Conservation (phyloP, 2,329 filamentous ascomycete genomes). For the Elsinoe fawcettii region DNA sequence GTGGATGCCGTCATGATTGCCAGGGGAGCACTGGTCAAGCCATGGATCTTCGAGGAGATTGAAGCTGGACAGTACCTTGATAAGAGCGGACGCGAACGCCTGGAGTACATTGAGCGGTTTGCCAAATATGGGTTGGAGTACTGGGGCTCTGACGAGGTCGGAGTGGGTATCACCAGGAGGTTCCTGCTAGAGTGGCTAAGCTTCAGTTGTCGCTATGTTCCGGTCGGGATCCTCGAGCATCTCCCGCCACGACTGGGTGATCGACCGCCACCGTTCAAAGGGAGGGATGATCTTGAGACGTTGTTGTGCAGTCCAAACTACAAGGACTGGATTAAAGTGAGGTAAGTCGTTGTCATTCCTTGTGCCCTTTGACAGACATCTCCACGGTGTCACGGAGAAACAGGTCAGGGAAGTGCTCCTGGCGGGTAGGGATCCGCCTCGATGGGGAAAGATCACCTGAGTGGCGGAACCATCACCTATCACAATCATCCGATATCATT, state of each 20-base stretch:
- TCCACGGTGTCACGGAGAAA: neutral
- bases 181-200: slow-evolving; percentile 95
- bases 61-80: slow-evolving; percentile 86
- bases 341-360: slow-evolving; percentile 52
- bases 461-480: neutral
- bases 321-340: slow-evolving; percentile 98
- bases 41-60: slow-evolving; percentile 98
- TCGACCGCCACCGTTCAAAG: slow-evolving; percentile 72
- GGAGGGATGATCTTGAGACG: slow-evolving; percentile 88
- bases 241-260: slow-evolving; percentile 86
- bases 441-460: slow-evolving; percentile 16
- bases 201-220: slow-evolving; percentile 87
- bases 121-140: slow-evolving; percentile 82
- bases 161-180: slow-evolving; percentile 78
- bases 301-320: slow-evolving; percentile 84
- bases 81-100: slow-evolving; percentile 81
- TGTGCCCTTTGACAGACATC: slow-evolving; percentile 14
- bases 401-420: neutral
- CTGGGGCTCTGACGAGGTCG: slow-evolving; percentile 93
- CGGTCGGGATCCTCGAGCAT: slow-evolving; percentile 78
- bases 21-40: slow-evolving; percentile 93
- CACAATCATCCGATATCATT: slow-evolving; percentile 7
- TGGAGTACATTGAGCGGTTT: slow-evolving; percentile 82
- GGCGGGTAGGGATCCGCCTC: slow-evolving; percentile 5
- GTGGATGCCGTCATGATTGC: slow-evolving; percentile 96